Base-by-base conservation (phyloP, 2,329 filamentous ascomycete genomes). In the Lachnellula subtilissima region DNA sequence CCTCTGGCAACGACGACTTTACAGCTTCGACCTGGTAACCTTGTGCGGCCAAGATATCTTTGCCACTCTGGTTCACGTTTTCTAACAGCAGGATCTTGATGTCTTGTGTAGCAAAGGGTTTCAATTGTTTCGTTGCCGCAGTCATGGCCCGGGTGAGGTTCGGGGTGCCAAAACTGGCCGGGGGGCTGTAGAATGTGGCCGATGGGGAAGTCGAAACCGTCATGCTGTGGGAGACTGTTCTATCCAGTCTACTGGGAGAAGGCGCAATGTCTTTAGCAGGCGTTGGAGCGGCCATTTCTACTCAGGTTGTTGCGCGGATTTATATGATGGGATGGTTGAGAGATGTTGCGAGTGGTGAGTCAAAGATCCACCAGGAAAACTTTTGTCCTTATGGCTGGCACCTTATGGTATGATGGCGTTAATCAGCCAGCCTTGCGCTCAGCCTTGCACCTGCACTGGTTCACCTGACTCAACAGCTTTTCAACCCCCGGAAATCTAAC, bases 11-110 rank as follows among this genome's bases (percentile, higher is more conserved):
- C 36, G 92, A 96, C 61, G 84, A 86, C 78, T 97, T 99, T 63
- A 93, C 76, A 50, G 85, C 83, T 75, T 99, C 94, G 36, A 99
- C 94, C 74, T 99, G 94, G 73, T 99, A 99, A 57, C 94, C 94
- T 74, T 99, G 92, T 55, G 77, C 79, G 56, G 76, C 83, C 56
- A 99, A 79, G 55, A 97, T 92, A 48, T 95, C 86, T 67, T 85
- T 83, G 14, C 94, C 94, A 23, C 91, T 90, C 74, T 90, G 78
- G 72, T 99, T 99, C 69, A 99, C 89, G 74, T 97, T 99, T 73
- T 99, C 94, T 35, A 99, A 78, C 17, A 99, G 81, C 55, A 99
- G 76, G 55, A 99, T 96, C 77, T 97, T 97, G 76, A 99, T 91
- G 70, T 97, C 93, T 70, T 93, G 86, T 22, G 91, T 94, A 70